These are phyloP conservation scores for Phaeoacremonium minimum DNA, from an alignment of 2,329 filamentous ascomycete species.

Conservation along the genomic window DNA sequence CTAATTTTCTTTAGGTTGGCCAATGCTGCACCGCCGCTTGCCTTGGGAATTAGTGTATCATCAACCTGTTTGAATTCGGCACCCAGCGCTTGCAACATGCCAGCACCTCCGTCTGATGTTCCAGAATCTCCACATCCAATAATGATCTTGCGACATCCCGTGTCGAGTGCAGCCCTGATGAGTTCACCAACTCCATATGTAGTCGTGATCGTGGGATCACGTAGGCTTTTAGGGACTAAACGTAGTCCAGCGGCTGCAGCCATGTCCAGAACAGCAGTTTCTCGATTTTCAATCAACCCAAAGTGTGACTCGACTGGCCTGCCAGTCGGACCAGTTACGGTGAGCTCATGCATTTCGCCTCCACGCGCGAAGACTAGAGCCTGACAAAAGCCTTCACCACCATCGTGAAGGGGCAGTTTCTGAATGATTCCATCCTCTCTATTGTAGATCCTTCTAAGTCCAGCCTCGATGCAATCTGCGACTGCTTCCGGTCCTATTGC, in stretches of 20 bases:
- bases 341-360: slow-evolving; percentile 29
- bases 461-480: slow-evolving; percentile 44
- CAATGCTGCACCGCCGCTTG: too few species aligned
- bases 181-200: slow-evolving; percentile 48
- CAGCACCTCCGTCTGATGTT: slow-evolving; percentile 47
- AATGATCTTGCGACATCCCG: too few species aligned
- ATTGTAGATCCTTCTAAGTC: slow-evolving; percentile 38
- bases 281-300: slow-evolving; percentile 26
- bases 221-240: slow-evolving; percentile 35
- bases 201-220: slow-evolving; percentile 43
- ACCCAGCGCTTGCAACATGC: slow-evolving; percentile 50
- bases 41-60: too few species aligned
- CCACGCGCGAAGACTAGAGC: slow-evolving; percentile 37
- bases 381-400: slow-evolving; percentile 46
- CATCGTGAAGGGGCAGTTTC: slow-evolving; percentile 48
- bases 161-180: too few species aligned
- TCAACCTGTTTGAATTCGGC: slow-evolving; percentile 37
- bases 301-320: slow-evolving; percentile 36
- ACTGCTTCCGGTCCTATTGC: slow-evolving; percentile 43
- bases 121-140: slow-evolving; percentile 51
- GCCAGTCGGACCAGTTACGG: slow-evolving; percentile 39
- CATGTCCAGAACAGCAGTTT: slow-evolving; percentile 47
- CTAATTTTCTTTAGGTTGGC: too few species aligned
- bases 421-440: slow-evolving; percentile 27
- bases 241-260: slow-evolving; percentile 47